phyloP scores from a whole-genome alignment of 2,329 filamentous ascomycete species.

The Fusarium sp. region DNA sequence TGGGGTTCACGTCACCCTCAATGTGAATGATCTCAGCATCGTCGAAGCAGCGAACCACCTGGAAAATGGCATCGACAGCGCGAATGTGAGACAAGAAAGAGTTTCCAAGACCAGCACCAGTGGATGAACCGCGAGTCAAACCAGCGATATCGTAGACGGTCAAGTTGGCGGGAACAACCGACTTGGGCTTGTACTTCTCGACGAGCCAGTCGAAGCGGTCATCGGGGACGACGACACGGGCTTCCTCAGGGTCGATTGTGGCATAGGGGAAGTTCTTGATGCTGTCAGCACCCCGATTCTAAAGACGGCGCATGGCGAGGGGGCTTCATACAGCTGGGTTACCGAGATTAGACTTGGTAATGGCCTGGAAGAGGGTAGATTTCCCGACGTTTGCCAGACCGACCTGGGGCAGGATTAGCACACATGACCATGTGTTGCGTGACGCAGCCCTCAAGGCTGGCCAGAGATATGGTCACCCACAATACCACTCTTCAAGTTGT shows the following conservation, averaged over 20 bases:
- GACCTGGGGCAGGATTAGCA: conserved; percentile 67
- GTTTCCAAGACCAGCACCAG: conserved; percentile 96
- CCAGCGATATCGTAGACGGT: conserved; percentile 99
- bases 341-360: conserved; percentile 96
- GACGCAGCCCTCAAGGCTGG: background rate
- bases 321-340: conserved; percentile 84
- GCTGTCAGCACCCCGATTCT: conserved; percentile 54
- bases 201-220: conserved; percentile 95
- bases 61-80: conserved; percentile 97
- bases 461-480: conserved; percentile 60
- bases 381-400: conserved; percentile 99
- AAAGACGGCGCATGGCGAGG: conserved; percentile 46
- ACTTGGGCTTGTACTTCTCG: conserved; percentile 98
- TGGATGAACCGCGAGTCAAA: conserved; percentile 93
- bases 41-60: conserved; percentile 96
- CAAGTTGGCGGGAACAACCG: conserved; percentile 93
- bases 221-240: conserved; percentile 95
- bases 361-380: conserved; percentile 99
- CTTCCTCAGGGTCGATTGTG: conserved; percentile 98
- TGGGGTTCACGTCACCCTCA: conserved; percentile 96
- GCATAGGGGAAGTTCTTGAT: conserved; percentile 95
- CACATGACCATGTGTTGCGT: conserved; percentile 9
- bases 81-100: conserved; percentile 98
- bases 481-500: conserved; percentile 99
- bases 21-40: conserved; percentile 99